Conservation (phyloP, 2,329 filamentous ascomycete species). For the Rutstroemia sp. region DNA sequence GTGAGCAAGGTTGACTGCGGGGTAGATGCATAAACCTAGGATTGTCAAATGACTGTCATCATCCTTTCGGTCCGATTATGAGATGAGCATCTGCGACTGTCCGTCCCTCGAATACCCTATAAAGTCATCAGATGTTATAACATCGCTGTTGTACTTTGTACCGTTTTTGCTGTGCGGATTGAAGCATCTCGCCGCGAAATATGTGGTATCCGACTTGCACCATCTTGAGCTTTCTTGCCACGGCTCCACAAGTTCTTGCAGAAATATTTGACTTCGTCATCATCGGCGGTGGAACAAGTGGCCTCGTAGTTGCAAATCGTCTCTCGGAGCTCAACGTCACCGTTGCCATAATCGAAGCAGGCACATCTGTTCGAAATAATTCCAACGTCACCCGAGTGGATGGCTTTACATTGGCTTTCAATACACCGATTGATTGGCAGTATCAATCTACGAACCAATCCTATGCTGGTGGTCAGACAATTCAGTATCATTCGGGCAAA, state of each 20-base stretch:
- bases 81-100: no score
- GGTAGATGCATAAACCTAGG: no score
- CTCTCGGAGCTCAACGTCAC: constrained; percentile 15
- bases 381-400: constrained; percentile 13
- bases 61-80: no score
- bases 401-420: constrained; percentile 10
- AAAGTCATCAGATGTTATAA: no score
- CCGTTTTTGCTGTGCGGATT: no score
- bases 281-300: constrained; percentile 17
- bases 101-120: no score
- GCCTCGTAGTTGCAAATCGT: constrained; percentile 19
- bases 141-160: no score
- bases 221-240: no score
- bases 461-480: constrained; percentile 7
- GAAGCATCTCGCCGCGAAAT: no score
- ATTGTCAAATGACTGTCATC: no score
- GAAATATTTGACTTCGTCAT: constrained; percentile 14
- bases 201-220: no score
- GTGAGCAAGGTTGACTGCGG: no score
- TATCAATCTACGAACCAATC: constrained; percentile 13
- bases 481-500: constrained; percentile 13
- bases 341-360: constrained; percentile 21
- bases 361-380: constrained; percentile 12
- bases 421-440: constrained; percentile 18
- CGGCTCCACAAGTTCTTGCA: background rate